Base-by-base conservation (phyloP, 495 filamentous ascomycete genomes). In the Neurospora tetraspora region DNA sequence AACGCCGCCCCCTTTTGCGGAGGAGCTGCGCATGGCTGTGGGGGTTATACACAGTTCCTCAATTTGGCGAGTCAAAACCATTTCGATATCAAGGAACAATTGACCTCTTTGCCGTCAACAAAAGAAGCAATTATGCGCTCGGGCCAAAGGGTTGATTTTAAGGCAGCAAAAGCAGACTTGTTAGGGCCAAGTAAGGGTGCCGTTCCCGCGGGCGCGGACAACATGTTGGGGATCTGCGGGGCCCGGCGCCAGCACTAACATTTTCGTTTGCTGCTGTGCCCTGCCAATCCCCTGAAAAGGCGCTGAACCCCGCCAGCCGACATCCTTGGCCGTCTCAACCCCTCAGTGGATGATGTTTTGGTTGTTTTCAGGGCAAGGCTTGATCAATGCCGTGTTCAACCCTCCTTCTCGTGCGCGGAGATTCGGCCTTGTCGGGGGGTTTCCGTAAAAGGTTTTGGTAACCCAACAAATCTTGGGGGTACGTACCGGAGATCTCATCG, bases 151-250 rank as follows among this genome's bases (percentile, higher is more conserved):
- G 40, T 71, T 40, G 31, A 39, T 18, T 20, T 20, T 18, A 43
- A 23, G 37, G 71, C 43, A 68, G 68, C 27, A 73, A 10, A 69
- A 59, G 20, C 69, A 70, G 45, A 69, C 42, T 38, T 59, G 20
- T 20, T 65, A 72, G n/a, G 43, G 37, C 16, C n/a, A 39, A 36
- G 4, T 39, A 9, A 73, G 31, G 45, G 12, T 59, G 39, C 14
- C 38, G 37, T 40, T 42, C 65, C 70, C 71, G 65, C 70, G 14
- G 69, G 31, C 73, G 72, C 80, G 80, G 80, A 78, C 78, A 81
- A 80, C 68, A 70, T 80, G 81, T 82, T 82, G 81, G 81, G 81
- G 81, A 82, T 80, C 77, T 82, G 81, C 81, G 81, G 79, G 80
- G 78, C 78, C 74, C 43, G 73, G 69, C 72, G 65, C 75, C 70